Evolutionary conservation across 306 rosid species (phyloP).

Genomic region (Vigna radiata): DNA sequence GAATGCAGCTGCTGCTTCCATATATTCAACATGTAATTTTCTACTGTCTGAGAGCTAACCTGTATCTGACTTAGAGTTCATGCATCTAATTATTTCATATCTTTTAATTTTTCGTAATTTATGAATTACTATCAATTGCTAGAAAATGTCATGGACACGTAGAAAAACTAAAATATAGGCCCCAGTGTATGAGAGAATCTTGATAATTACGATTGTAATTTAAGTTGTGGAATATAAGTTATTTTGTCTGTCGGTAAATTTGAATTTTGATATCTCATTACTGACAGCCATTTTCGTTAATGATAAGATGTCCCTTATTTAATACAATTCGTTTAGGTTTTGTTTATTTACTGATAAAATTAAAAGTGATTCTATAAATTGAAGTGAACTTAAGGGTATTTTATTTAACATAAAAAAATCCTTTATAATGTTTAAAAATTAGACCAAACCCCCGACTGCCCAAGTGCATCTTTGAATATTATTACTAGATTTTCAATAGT

Average conservation of each 20-base stretch:
- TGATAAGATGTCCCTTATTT: not conserved
- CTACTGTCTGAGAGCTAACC: constrained; percentile 61
- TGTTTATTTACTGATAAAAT: no score
- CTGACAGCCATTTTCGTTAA: not conserved
- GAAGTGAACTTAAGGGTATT: no score
- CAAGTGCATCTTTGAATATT: no score
- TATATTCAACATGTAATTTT: constrained; percentile 91
- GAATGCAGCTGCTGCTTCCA: constrained; percentile 96
- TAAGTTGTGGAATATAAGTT: constrained; percentile 28
- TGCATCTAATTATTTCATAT: constrained; percentile 30
- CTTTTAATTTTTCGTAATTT: not conserved
- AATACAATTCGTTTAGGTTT: no score
- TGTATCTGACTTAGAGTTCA: constrained; percentile 49
- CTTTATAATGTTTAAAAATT: no score
- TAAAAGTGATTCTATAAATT: no score
- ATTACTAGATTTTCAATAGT: no score
- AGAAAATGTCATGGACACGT: constrained; percentile 36
- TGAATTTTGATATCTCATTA: not conserved
- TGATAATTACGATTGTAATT: constrained; percentile 49
- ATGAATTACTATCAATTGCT: constrained; percentile 1
- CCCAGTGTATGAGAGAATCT: constrained; percentile 23
- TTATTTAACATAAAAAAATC: no score
- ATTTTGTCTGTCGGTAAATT: not conserved
- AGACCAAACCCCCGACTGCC: no score
- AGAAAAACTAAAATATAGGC: constrained; percentile 37